Base-by-base conservation (phyloP, 768 basidiomycete species). In the Cystofilobasidium capitatum region DNA sequence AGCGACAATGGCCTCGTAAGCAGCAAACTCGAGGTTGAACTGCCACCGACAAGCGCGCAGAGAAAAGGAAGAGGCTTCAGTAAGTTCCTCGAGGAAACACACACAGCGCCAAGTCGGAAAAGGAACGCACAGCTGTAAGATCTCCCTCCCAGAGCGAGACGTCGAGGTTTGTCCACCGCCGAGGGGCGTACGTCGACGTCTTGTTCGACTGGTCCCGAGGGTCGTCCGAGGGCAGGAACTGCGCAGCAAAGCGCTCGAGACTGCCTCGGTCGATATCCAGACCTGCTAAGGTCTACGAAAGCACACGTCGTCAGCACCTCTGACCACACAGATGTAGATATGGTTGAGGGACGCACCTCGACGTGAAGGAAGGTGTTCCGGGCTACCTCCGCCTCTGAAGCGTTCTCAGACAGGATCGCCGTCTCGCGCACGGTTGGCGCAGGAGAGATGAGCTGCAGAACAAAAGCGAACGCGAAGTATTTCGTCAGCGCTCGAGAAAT, bases 1-100 rank as follows among this genome's bases (percentile, higher is more conserved):
- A 24, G 71, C 72, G 16, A 74, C 72, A 58, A 78, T 75, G 24
- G 76, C 75, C 63, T 78, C 76, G 58, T 73, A 78, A 2, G 72
- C 72, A 60, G 76, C 74, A 64, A 78, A 68, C 58, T 70, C 67
- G 9, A 66, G 59, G 51, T 78, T 77, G 70, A 75, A 76, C 67
- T 72, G 54, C 42, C n/a, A n/a, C n/a, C n/a, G n/a, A n/a, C n/a
- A n/a, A n/a, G n/a, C n/a, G 55, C 13, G 29, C 5, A 39, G 24
- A 47, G 26, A 44, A n/a, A 24, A 26, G n/a, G 39, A 33, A 36
- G 16, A 14, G 26, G 39, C n/a, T 42, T 29, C n/a, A 29, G 22
- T 22, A 31, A 31, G 17, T 3, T 9, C 5, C n/a, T 9, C 6
- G 36, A 29, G 24, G 9, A 2, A 17, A 13, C 5, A 16, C 8